Conservation (phyloP, 371 early-diverging fungal species). For the Cokeromyces recurvatus region DNA sequence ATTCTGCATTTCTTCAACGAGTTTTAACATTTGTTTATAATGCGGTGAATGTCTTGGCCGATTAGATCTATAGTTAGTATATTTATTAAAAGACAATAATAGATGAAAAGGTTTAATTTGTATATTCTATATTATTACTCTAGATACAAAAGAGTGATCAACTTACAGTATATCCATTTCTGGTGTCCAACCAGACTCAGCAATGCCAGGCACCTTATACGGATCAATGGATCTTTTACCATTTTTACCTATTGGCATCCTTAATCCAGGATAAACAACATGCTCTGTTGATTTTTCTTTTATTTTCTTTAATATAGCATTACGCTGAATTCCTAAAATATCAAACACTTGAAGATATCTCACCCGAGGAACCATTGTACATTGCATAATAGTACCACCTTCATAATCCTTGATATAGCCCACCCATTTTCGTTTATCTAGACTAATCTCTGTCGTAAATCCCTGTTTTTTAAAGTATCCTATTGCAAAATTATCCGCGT, state of each 20-base stretch:
- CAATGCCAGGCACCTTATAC: constrained; percentile 72
- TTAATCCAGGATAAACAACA: constrained; percentile 75
- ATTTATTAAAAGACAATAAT: background rate
- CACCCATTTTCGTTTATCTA: constrained; percentile 93
- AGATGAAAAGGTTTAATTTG: background rate
- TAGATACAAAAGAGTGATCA: too few relatives aligned
- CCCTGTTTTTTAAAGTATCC: constrained; percentile 99
- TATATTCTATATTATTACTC: too few relatives aligned
- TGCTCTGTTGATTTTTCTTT: constrained; percentile 69
- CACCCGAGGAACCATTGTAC: constrained; percentile 49
- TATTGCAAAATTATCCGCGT: constrained; percentile 99
- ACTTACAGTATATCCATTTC: constrained; percentile 71
- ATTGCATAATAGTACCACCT: constrained; percentile 98
- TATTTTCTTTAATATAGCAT: constrained; percentile 82
- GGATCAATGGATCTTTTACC: constrained; percentile 47
- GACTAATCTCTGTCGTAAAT: constrained; percentile 93
- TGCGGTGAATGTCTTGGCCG: constrained; percentile 53
- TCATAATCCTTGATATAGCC: constrained; percentile 99
- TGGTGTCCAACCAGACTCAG: constrained; percentile 89
- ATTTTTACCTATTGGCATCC: constrained; percentile 56
- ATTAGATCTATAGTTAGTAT: constrained; percentile 33
- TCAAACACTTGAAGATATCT: constrained; percentile 52
- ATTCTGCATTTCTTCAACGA: constrained; percentile 74
- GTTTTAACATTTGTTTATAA: constrained; percentile 65
- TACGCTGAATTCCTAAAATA: constrained; percentile 63